phyloP scores from a whole-genome alignment of 192 early-diverging fungal genomes.

The Helicostylum pulchrum region DNA sequence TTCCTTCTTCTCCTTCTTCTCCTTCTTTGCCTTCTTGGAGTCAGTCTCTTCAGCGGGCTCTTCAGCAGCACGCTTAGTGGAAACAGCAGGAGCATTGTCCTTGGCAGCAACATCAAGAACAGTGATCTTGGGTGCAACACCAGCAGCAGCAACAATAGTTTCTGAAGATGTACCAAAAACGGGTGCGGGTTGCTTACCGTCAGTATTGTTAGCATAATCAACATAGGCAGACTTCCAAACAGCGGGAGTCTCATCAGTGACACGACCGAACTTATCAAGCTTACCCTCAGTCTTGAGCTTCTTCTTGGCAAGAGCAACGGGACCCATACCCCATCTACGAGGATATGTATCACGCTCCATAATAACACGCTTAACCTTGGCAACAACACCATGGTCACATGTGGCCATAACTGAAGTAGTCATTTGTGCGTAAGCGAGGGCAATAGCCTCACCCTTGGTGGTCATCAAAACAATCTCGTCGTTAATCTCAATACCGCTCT shows the following conservation, averaged over 20 bases:
- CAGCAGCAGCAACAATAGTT: conserved; percentile 30
- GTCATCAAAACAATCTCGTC: conserved; percentile 99
- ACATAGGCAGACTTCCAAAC: conserved; percentile 80
- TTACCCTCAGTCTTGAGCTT: conserved; percentile 97
- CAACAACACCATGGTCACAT: conserved; percentile 69
- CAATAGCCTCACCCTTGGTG: conserved; percentile 99
- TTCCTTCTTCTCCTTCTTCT: conserved; percentile 48
- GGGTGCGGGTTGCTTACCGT: conserved; percentile 26
- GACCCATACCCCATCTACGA: conserved; percentile 95
- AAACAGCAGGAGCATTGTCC: conserved; percentile 23
- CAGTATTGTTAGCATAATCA: conserved; percentile 54
- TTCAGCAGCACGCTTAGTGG: conserved; percentile 39
- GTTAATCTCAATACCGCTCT: conserved; percentile 91
- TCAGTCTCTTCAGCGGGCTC: conserved; percentile 22
- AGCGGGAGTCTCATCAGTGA: conserved; percentile 80
- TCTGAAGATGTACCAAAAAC: conserved; percentile 24
- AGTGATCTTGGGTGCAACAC: conserved; percentile 39
- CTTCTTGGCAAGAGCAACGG: conserved; percentile 95
- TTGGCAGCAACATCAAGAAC: conserved; percentile 34
- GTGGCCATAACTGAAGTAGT: conserved; percentile 92
- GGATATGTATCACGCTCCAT: conserved; percentile 99
- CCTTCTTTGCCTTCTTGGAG: conserved; percentile 38
- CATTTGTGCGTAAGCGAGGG: conserved; percentile 96
- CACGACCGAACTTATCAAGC: conserved; percentile 95
- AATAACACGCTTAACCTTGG: conserved; percentile 99